Conservation (phyloP, 768 basidiomycete species). For the Suillus decipiens region DNA sequence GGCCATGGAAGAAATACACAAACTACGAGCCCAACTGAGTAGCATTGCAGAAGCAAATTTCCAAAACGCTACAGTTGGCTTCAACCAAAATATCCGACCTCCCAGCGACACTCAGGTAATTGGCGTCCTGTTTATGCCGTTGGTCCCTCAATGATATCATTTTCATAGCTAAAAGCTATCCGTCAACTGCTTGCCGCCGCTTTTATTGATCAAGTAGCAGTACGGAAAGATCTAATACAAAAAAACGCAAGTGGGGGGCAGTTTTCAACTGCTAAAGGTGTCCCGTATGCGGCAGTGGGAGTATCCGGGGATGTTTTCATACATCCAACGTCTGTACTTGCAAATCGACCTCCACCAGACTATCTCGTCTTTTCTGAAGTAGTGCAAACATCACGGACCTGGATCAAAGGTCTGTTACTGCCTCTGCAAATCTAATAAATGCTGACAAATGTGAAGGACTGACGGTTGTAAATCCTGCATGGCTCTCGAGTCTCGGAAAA, state of each 20-base stretch:
- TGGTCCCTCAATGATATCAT: conserved; percentile 9
- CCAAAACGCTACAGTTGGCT: conserved; percentile 58
- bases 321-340: conserved; percentile 85
- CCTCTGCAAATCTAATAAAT: neutral
- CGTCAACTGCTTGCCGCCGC: conserved; percentile 85
- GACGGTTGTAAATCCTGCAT: conserved; percentile 83
- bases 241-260: conserved; percentile 62
- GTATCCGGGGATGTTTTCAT: conserved; percentile 88
- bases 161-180: conserved; percentile 79
- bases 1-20: conserved; percentile 99
- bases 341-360: conserved; percentile 72
- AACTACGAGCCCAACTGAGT: conserved; percentile 86
- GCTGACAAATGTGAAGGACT: conserved; percentile 49
- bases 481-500: conserved; percentile 82
- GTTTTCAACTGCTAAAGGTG: conserved; percentile 72
- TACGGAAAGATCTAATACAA: conserved; percentile 81
- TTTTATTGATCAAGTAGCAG: conserved; percentile 94
- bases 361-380: conserved; percentile 86
- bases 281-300: conserved; percentile 82
- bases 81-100: conserved; percentile 67
- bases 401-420: conserved; percentile 69
- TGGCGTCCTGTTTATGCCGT: neutral
- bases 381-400: conserved; percentile 70
- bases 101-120: conserved; percentile 78
- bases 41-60: conserved; percentile 83